Conservation (phyloP, 768 basidiomycete species). For the Serendipita vermifera region DNA sequence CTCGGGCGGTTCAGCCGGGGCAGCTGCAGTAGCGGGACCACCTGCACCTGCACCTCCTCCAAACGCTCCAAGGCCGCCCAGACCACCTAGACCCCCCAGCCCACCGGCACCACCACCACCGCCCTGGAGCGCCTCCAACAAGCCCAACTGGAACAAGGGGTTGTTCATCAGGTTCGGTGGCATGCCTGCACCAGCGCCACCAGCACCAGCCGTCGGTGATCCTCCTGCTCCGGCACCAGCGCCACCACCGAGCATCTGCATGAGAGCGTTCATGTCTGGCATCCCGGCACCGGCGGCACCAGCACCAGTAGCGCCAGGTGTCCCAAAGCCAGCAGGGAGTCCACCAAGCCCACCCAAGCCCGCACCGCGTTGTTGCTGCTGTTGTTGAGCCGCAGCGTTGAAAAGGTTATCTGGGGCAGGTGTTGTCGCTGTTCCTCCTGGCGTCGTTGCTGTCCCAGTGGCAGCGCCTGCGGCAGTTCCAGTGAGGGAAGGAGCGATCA, state of each 20-base stretch:
- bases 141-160: conserved; percentile 1
- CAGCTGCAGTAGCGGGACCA: conserved; percentile 20
- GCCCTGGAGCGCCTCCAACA: neutral
- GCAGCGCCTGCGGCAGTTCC: neutral
- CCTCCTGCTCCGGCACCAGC: conserved; percentile 11
- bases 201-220: conserved; percentile 1
- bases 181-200: neutral
- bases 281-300: neutral
- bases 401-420: neutral
- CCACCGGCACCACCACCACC: conserved; percentile 6
- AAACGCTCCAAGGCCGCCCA: conserved; percentile 18
- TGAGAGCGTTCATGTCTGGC: no score
- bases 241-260: no score
- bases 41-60: conserved; percentile 19
- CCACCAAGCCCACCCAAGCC: no score
- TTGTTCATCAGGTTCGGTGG: neutral
- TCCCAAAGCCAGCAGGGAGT: no score
- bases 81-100: conserved; percentile 11
- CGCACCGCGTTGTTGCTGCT: neutral
- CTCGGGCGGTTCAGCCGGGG: conserved; percentile 45
- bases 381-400: conserved; percentile 1
- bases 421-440: neutral
- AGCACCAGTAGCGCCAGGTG: neutral
- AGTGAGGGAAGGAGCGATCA: neutral
- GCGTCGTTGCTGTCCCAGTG: neutral